These are phyloP conservation scores for Naegleria fowleri DNA, from an alignment of 208 protist genomes.

Conservation along the genomic window DNA sequence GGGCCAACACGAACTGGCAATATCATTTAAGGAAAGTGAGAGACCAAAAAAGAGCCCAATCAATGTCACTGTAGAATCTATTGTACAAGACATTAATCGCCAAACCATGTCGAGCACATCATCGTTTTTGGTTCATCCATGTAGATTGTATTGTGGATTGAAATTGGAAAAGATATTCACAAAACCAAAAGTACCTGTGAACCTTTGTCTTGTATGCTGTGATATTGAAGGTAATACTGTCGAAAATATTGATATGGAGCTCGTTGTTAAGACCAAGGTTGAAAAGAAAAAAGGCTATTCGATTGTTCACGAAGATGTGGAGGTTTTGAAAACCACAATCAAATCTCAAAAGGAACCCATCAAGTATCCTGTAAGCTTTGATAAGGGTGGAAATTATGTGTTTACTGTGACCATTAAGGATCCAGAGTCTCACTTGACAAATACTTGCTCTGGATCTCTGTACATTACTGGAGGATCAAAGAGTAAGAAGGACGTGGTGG, in stretches of 20 bases:
- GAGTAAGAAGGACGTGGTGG: background rate
- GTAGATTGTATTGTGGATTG: background rate
- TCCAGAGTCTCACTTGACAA: background rate
- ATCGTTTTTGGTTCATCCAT: conserved; percentile 13
- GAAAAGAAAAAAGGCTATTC: background rate
- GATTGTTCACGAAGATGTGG: background rate
- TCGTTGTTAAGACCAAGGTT: background rate
- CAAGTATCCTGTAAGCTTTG: background rate
- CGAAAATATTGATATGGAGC: background rate
- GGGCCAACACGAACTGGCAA: background rate
- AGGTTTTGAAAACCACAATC: background rate
- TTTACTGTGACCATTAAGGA: background rate
- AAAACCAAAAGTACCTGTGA: background rate
- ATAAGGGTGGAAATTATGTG: background rate
- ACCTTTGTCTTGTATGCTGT: background rate
- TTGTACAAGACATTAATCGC: conserved; percentile 11
- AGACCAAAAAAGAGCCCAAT: background rate
- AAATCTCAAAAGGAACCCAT: background rate
- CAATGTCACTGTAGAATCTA: background rate
- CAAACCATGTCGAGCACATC: conserved; percentile 3
- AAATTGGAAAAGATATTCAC: background rate
- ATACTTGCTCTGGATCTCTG: background rate
- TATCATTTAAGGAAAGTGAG: background rate
- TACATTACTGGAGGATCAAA: background rate
- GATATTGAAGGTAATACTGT: background rate